These are phyloP conservation scores for Triticum monococcum DNA, from an alignment of 176 grass and related monocot genomes.

Conservation along the genomic window DNA sequence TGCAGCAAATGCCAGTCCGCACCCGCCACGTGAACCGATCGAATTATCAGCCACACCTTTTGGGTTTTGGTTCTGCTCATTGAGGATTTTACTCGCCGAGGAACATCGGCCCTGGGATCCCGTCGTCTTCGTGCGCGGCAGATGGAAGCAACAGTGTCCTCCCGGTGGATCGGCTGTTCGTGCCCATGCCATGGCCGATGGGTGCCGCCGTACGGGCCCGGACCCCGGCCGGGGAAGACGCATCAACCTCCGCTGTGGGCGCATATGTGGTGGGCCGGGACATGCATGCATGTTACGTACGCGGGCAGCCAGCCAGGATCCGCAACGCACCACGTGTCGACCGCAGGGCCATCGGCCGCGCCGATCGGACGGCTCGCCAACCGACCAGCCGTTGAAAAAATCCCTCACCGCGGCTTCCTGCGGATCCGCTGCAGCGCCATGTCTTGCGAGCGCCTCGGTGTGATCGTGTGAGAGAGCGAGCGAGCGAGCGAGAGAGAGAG, in stretches of 20 bases:
- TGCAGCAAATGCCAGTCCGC: neutral
- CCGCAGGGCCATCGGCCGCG: neutral
- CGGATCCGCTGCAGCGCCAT: neutral
- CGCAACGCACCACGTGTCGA: neutral
- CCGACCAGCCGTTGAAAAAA: neutral
- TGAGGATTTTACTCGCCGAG: neutral
- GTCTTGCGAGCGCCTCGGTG: neutral
- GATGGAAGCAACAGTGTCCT: neutral
- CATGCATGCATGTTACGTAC: neutral
- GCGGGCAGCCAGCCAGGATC: neutral
- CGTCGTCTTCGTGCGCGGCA: neutral
- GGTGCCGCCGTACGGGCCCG: neutral
- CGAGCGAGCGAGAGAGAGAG: neutral
- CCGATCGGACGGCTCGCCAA: neutral
- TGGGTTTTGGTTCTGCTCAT: neutral
- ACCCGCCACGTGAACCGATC: neutral
- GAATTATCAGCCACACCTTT: neutral
- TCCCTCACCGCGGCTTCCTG: neutral
- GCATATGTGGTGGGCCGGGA: neutral
- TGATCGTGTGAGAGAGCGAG: neutral
- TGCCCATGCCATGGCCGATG: neutral
- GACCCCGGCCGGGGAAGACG: neutral
- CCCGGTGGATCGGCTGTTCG: neutral
- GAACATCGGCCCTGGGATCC: neutral
- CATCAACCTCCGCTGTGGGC: neutral